These are phyloP conservation scores for Cryphonectria naterciae DNA, from an alignment of 2,329 filamentous ascomycete species.

Conservation along the genomic window DNA sequence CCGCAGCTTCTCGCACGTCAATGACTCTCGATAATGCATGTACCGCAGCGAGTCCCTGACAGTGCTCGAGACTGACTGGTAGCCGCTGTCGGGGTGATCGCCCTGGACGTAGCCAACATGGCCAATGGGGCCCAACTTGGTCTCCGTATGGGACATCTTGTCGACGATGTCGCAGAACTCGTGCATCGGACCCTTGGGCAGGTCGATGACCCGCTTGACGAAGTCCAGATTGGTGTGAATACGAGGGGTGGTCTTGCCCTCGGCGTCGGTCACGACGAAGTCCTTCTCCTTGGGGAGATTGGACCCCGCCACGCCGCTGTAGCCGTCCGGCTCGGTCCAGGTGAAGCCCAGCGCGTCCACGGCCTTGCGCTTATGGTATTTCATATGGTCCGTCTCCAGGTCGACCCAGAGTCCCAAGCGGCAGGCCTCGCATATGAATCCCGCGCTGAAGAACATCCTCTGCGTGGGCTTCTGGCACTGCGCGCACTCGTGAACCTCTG, in stretches of 20 bases:
- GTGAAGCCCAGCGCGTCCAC: slow-evolving; percentile 12
- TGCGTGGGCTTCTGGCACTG: slow-evolving; percentile 8
- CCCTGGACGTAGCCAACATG: background rate
- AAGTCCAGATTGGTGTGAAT: background rate
- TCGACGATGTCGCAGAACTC: background rate
- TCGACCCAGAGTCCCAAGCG: background rate
- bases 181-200: background rate
- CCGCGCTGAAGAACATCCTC: slow-evolving; percentile 15
- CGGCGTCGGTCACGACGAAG: background rate
- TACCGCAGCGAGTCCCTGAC: background rate
- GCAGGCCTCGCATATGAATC: slow-evolving; percentile 21
- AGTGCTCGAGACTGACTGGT: background rate
- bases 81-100: background rate
- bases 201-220: background rate
- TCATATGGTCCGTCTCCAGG: slow-evolving; percentile 15
- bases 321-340: background rate
- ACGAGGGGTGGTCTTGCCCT: background rate
- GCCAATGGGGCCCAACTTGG: background rate
- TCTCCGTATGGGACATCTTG: background rate
- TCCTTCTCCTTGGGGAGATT: slow-evolving; percentile 7
- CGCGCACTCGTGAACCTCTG: background rate
- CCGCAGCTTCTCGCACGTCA: slow-evolving; percentile 7
- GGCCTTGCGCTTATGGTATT: slow-evolving; percentile 3
- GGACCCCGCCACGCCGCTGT: slow-evolving; percentile 1
- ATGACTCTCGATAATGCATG: background rate